Evolutionary conservation across 1,139 yeast species (phyloP).

Genomic region (Hansenula lynferdii): DNA sequence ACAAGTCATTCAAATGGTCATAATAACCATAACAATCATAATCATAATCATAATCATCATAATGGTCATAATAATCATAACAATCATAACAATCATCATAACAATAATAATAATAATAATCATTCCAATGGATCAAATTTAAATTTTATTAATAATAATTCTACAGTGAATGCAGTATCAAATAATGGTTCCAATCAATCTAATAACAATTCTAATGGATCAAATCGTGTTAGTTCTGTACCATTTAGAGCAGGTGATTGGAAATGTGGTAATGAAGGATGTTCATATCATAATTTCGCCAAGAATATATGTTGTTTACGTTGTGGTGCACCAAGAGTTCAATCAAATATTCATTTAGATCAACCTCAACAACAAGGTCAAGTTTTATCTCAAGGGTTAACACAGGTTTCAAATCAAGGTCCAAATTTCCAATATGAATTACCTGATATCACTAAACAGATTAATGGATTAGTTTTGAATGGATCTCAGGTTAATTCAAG

Average conservation of each 20-base stretch:
- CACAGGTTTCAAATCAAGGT: neutral
- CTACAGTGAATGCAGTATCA: neutral
- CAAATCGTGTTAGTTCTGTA: constrained; percentile 39
- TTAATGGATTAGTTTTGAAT: constrained; percentile 17
- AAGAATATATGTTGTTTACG: constrained; percentile 82
- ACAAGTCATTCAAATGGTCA: constrained; percentile 4
- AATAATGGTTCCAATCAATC: constrained; percentile 5
- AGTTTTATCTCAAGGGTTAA: no score
- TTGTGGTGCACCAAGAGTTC: constrained; percentile 70
- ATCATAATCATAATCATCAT: constrained; percentile 7
- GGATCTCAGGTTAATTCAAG: neutral
- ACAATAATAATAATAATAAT: constrained; percentile 11
- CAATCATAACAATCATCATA: constrained; percentile 8
- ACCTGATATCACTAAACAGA: constrained; percentile 10
- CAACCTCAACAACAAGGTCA: constrained; percentile 3
- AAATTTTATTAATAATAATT: neutral
- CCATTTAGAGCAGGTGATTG: constrained; percentile 98
- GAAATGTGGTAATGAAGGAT: constrained; percentile 78
- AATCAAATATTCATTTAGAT: neutral
- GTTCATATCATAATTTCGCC: constrained; percentile 91
- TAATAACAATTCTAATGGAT: constrained; percentile 10
- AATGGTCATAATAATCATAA: constrained; percentile 9
- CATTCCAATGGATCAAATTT: constrained; percentile 2
- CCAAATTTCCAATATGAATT: constrained; percentile 3
- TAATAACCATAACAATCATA: constrained; percentile 9